Percentiles rank a stretch among this genome's conserved stretches.
These are phyloP conservation scores for Forsythia suspensa DNA, from an alignment of 257 asterid genomes.

Conservation along the genomic window DNA sequence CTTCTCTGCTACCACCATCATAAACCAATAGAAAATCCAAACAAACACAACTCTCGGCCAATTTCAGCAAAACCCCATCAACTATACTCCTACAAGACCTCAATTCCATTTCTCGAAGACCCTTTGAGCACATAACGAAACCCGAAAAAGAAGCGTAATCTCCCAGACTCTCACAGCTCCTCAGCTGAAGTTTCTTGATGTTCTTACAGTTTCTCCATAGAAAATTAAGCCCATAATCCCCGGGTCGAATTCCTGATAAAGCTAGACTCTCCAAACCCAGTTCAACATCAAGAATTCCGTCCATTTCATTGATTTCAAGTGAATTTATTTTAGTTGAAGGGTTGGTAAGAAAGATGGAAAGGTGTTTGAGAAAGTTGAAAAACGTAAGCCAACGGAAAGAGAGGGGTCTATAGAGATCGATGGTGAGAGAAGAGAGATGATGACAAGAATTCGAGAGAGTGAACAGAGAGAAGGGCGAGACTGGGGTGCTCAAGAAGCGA, in stretches of 20 bases:
- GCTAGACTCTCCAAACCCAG: slow-evolving; percentile 55
- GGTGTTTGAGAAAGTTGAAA: slow-evolving; percentile 45
- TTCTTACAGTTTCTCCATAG: slow-evolving; percentile 67
- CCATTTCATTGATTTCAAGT: not conserved
- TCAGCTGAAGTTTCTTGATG: slow-evolving; percentile 51
- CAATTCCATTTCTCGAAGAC: slow-evolving; percentile 59
- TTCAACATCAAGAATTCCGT: slow-evolving; percentile 25
- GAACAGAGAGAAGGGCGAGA: slow-evolving; percentile 38
- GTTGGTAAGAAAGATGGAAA: slow-evolving; percentile 41
- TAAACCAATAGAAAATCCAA: slow-evolving; percentile 53
- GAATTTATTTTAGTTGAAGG: slow-evolving; percentile 11
- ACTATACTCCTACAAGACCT: slow-evolving; percentile 58
- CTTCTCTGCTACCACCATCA: slow-evolving; percentile 72
- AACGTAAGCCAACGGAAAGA: slow-evolving; percentile 46
- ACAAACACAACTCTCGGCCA: slow-evolving; percentile 44
- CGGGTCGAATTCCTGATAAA: slow-evolving; percentile 42
- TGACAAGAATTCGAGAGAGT: slow-evolving; percentile 48
- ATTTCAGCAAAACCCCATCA: slow-evolving; percentile 48
- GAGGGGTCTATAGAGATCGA: slow-evolving; percentile 55
- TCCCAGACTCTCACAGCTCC: slow-evolving; percentile 69
- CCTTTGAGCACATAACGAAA: slow-evolving; percentile 29
- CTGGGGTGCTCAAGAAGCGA: slow-evolving; percentile 39
- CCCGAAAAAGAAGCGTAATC: slow-evolving; percentile 48
- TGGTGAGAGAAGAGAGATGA: slow-evolving; percentile 49
- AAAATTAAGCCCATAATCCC: slow-evolving; percentile 52